These are phyloP conservation scores for Chlamydomonas urium DNA, from an alignment of 139 green algal species.

Conservation along the genomic window DNA sequence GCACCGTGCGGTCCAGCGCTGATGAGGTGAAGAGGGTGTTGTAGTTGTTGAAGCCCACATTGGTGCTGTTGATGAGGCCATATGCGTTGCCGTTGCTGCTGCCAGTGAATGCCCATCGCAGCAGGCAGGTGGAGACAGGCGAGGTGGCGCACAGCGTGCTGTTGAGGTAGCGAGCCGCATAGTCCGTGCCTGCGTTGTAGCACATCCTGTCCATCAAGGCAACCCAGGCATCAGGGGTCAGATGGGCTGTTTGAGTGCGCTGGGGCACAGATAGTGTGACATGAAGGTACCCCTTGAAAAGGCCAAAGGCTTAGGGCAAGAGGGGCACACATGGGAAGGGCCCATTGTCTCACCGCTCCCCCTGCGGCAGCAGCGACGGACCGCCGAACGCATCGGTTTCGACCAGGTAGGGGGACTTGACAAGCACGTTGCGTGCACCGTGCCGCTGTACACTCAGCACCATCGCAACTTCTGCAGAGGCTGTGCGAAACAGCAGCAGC, in stretches of 20 bases:
- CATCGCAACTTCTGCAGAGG: no score
- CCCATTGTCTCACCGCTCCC: no score
- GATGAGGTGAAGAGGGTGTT: constrained; percentile 29
- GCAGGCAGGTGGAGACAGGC: neutral
- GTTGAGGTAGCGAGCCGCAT: neutral
- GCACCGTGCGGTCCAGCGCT: constrained; percentile 43
- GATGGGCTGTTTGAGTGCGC: no score
- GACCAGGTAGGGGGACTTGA: neutral
- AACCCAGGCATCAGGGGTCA: no score
- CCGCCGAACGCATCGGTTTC: neutral
- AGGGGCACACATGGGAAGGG: no score
- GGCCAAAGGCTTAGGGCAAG: no score
- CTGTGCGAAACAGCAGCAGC: no score
- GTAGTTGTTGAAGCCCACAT: constrained; percentile 18
- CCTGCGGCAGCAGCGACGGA: neutral
- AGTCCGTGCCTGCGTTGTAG: constrained; percentile 3
- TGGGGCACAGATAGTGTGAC: no score
- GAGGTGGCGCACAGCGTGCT: neutral
- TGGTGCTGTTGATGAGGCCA: neutral
- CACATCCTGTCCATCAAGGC: no score
- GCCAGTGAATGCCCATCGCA: constrained; percentile 1
- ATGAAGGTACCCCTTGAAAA: no score
- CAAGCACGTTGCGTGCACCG: neutral
- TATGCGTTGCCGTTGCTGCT: neutral
- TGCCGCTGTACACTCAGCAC: constrained; percentile 2